These are phyloP conservation scores for Boletus tomentosulus DNA, from an alignment of 768 basidiomycete genomes.

Conservation along the genomic window DNA sequence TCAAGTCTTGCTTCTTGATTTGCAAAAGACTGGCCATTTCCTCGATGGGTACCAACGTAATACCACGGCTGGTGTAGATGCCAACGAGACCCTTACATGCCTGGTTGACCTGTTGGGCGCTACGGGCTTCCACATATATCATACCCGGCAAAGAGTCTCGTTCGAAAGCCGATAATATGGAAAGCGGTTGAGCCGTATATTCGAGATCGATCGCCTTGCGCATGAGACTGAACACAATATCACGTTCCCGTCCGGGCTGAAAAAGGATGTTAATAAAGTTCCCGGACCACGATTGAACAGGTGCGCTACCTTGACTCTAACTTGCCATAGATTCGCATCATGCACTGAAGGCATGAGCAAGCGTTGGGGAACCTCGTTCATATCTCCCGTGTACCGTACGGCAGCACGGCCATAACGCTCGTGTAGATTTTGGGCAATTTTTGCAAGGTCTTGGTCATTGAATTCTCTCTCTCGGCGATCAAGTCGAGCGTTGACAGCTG, in stretches of 20 bases:
- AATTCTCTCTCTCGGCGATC: constrained; percentile 68
- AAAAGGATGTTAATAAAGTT: background rate
- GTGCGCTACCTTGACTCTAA: constrained; percentile 76
- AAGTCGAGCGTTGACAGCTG: constrained; percentile 62
- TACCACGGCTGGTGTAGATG: constrained; percentile 79
- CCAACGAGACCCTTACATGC: constrained; percentile 91
- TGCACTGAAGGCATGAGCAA: constrained; percentile 95
- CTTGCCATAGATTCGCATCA: constrained; percentile 94
- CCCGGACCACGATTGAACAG: background rate
- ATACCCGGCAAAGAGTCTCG: constrained; percentile 93
- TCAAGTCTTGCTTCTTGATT: constrained; percentile 91
- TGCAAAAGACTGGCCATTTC: constrained; percentile 97
- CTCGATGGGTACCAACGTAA: constrained; percentile 86
- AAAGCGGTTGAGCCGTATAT: constrained; percentile 69
- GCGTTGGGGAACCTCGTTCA: constrained; percentile 90
- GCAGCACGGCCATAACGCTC: constrained; percentile 71
- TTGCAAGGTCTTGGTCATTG: constrained; percentile 74
- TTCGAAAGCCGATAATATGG: constrained; percentile 92
- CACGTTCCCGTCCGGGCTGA: constrained; percentile 87
- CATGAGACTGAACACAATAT: constrained; percentile 92
- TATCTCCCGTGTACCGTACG: constrained; percentile 81
- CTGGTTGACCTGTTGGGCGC: constrained; percentile 77
- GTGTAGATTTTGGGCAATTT: constrained; percentile 77
- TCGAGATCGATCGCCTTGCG: constrained; percentile 87
- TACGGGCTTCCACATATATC: constrained; percentile 94